Percentiles rank a stretch among this genome's conserved stretches.
Evolutionary conservation across 768 basidiomycete species (phyloP).

Genomic region (Pleurotus platypus): DNA sequence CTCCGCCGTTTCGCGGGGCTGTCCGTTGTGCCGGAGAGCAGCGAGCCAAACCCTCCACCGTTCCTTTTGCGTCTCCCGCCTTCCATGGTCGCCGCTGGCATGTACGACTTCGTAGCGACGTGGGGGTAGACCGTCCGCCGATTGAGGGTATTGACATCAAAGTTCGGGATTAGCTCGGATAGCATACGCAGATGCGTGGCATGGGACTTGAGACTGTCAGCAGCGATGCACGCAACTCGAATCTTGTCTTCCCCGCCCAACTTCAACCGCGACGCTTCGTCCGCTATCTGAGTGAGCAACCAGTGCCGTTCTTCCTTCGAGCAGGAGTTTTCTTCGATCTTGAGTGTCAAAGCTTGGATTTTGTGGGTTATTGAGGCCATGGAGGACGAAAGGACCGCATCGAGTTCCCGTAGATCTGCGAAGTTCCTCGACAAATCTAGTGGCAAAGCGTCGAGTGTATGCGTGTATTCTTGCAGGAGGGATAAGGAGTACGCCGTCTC

Average conservation of each 20-base stretch:
- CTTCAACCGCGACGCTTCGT: constrained; percentile 88
- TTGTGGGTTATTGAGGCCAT: constrained; percentile 79
- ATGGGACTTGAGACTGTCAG: constrained; percentile 78
- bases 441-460: constrained; percentile 91
- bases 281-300: constrained; percentile 89
- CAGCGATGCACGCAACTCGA: constrained; percentile 86
- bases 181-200: constrained; percentile 58
- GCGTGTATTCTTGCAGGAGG: constrained; percentile 80
- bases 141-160: constrained; percentile 53
- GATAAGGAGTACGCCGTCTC: constrained; percentile 57
- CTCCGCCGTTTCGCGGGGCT: constrained; percentile 68
- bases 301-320: constrained; percentile 74
- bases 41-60: constrained; percentile 49
- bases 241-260: constrained; percentile 98
- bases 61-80: constrained; percentile 52
- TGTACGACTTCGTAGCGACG: constrained; percentile 63
- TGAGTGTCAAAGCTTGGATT: constrained; percentile 67
- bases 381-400: constrained; percentile 92
- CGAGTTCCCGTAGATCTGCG: constrained; percentile 96
- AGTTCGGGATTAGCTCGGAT: constrained; percentile 59
- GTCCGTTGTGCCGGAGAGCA: constrained; percentile 52
- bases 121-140: constrained; percentile 74
- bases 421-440: constrained; percentile 92
- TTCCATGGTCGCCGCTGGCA: constrained; percentile 59
- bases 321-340: constrained; percentile 64